Evolutionary conservation across 2,329 filamentous ascomycete species (phyloP), one percentile per base, ranked within the genome.

Genomic region (Curvularia lunata): DNA sequence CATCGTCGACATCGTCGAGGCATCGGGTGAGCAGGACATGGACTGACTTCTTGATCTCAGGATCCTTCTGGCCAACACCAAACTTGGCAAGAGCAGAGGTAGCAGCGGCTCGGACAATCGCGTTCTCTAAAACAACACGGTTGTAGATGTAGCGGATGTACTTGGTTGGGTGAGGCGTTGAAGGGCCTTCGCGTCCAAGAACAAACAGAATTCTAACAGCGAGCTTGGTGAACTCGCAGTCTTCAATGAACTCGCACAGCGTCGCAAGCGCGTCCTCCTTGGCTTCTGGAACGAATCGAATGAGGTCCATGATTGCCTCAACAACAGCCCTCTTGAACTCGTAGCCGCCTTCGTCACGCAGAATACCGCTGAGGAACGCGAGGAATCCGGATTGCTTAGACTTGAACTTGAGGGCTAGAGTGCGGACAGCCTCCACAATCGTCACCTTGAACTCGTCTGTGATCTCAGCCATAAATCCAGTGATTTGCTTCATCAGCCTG

Each of bases 121-220:
- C 92, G 75, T 99, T 99, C 79, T 99, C 95, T 51, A 99, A 82
- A 16, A 99, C 95, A 21, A 99, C 94, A 58, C 95, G 88, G 82
- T 99, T 99, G 83, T 99, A 99, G 74, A 99, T 99, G 79, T 98
- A 99, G 56, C 95, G 91, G 69, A 99, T 97, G 77, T 97, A 99
- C 84, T 99, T 98, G 55, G 95, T 98, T 0, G 95, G 95, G 70
- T 97, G 91, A 16, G 91, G 88, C 3, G 94, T 97, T 81, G 95
- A 96, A 63, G 95, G 95, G 0, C 95, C 95, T 80, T 99, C 95
- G 27, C 94, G 85, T 70, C 95, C 95, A 42, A 99, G 88, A 19
- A 99, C 86, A 78, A 99, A 94, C 54, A 99, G 82, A 68, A 99
- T 96, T 59, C 95, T 89, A 47, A 99, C 94, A 28, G 95, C 94